Evolutionary conservation across 192 early-diverging fungal genomes (phyloP), one percentile per base, ranked within the genome.

Genomic region (Gigaspora rosea): DNA sequence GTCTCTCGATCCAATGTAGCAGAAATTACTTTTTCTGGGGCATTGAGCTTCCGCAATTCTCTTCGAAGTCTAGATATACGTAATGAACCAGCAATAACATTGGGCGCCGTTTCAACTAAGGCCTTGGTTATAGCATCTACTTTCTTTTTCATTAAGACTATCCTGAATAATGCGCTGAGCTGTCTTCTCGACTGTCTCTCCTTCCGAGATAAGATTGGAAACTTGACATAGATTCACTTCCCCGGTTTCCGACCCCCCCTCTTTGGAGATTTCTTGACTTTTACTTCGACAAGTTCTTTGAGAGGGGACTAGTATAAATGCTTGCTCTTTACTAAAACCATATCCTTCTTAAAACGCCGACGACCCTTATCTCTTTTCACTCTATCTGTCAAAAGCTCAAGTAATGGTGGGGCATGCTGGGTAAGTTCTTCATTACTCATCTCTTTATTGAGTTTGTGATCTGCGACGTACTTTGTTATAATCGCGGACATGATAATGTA

Each of bases 41-140:
- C 69, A 71, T 54, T 71, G 52, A 71, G 69, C 2, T 71, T 52
- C 52, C 20, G 69, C 46, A 71, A 54, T n/a, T 71, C 69, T 52
- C 69, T 51, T 71, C 50, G 47, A 54, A 71, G 50, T 18, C 69
- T 32, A 52, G 10, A 54, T 6, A 71, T 2, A 8, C 50, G 35
- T 33, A 49, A 71, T 33, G 50, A 54, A 27, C 5, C 20, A 18
- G 20, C 50, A 52, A 47, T 52, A 56, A 18, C 7, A 54, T 71
- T 52, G 4, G 32, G 3, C 1, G 50, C 49, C 32, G n/a, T n/a
- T n/a, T n/a, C n/a, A n/a, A 46, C 50, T 54, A 71, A 71, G 8
- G 16, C 22, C 9, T 22, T 32, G 12, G 49, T 1, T 71, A 47
- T 46, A 2, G n/a, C n/a, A 33, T 71, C 22, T 20, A 54, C 50